Evolutionary conservation across 495 filamentous ascomycete genomes (phyloP), one percentile per base, ranked within the genome.

Genomic region (Talaromyces thailandensis): DNA sequence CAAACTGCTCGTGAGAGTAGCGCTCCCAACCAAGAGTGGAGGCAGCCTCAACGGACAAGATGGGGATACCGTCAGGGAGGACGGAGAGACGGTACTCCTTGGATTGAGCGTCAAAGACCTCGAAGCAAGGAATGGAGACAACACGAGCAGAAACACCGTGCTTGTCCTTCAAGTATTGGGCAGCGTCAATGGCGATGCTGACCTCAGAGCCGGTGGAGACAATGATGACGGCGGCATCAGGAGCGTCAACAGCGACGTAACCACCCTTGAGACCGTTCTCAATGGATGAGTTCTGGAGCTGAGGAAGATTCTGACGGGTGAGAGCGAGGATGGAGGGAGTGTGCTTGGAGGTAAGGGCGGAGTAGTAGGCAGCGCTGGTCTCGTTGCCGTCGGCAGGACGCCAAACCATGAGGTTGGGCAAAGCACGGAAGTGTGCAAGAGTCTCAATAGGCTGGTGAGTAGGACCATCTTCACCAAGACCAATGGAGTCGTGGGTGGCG

Each of bases 391-490:
- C 94, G 63, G 94, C 94, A 63, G 94, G 94, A 72, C 94, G 94
- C 94, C 94, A 99, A 69, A 98, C 95, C 94, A 98, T 97, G 85
- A 88, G 91, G 88, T 99, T 99, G 67, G 94, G 94, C 67, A 98
- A 85, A 62, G 95, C 95, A 76, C 94, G 94, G 91, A 98, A 98
- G 79, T 99, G 94, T 64, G 94, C 89, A 56, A 99, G 87, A n/a
- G 92, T 96, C 85, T 99, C 94, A 70, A 99, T 96, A 72, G 94
- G 94, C 83, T 99, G 94, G 82, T 99, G 94, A 59, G 94, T 99
- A 62, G 94, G 94, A 62, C 94, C 94, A 71, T 99, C 94, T 81
- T 99, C 95, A 76, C 94, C 94, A 64, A 99, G 90, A 82, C 94
- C 94, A 71, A 99, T 98, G 64, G 93, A 96, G 84, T 99, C 94